These are phyloP conservation scores for Trametes versicolor DNA, from an alignment of 1,284 basidiomycete genomes.

Conservation along the genomic window DNA sequence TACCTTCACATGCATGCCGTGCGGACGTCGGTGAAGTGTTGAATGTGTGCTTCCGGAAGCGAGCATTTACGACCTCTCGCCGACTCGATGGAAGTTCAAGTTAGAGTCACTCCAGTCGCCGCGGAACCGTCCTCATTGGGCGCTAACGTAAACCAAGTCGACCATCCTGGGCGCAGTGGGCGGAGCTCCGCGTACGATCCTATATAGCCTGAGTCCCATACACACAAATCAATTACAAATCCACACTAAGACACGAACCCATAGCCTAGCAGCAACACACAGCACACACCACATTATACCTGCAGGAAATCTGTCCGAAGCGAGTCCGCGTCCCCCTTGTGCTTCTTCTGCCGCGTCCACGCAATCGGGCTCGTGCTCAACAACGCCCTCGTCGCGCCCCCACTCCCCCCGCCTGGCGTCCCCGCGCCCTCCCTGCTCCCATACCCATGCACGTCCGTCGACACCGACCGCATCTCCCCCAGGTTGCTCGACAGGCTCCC, in stretches of 20 bases:
- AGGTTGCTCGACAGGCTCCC: slow-evolving; percentile 11
- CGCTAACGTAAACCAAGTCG: too few relatives aligned
- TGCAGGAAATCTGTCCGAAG: slow-evolving; percentile 40
- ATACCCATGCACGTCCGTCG: slow-evolving; percentile 8
- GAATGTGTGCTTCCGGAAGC: too few relatives aligned
- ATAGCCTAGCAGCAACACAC: neutral
- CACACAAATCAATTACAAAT: neutral
- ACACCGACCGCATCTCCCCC: slow-evolving; percentile 22
- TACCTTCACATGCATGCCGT: too few relatives aligned
- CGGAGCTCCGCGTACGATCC: too few relatives aligned
- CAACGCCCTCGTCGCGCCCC: slow-evolving; percentile 16
- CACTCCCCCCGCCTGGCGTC: slow-evolving; percentile 4
- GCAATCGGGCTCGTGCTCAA: slow-evolving; percentile 31
- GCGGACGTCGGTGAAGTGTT: too few relatives aligned
- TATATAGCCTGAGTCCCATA: too few relatives aligned
- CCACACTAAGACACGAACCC: neutral
- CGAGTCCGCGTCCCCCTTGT: slow-evolving; percentile 40
- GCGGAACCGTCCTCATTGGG: too few relatives aligned
- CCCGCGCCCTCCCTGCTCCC: neutral
- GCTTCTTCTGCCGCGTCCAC: slow-evolving; percentile 30
- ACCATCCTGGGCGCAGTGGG: too few relatives aligned
- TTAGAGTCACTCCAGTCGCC: too few relatives aligned
- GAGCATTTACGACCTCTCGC: too few relatives aligned
- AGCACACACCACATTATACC: slow-evolving; percentile 23
- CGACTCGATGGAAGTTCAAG: too few relatives aligned